Evolutionary conservation across 1,284 basidiomycete genomes (phyloP).

Genomic region (Puccinia triticina): DNA sequence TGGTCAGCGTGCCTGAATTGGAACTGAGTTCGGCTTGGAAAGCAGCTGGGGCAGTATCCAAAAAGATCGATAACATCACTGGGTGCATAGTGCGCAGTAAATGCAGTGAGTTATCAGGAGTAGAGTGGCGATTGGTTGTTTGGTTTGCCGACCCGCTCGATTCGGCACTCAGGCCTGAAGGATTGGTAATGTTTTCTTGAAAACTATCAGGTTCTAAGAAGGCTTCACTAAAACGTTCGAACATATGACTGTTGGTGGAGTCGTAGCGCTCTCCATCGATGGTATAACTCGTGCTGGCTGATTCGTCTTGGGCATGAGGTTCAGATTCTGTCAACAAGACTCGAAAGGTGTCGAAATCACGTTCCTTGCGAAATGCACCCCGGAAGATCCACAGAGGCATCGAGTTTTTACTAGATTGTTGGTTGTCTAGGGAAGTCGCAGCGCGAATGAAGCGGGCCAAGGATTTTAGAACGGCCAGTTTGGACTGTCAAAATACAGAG

Average conservation of each 20-base stretch:
- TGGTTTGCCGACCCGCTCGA: slow-evolving; percentile 1
- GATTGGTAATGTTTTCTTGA: slow-evolving; percentile 32
- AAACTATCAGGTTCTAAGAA: slow-evolving; percentile 21
- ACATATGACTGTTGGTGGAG: slow-evolving; percentile 30
- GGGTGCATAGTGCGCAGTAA: slow-evolving; percentile 69
- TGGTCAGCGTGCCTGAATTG: slow-evolving; percentile 40
- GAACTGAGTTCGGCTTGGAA: slow-evolving; percentile 66
- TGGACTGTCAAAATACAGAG: slow-evolving; percentile 27
- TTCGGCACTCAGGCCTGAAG: slow-evolving; percentile 52
- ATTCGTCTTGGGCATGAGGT: not conserved
- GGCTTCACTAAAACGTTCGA: slow-evolving; percentile 42
- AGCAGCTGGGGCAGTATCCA: slow-evolving; percentile 79
- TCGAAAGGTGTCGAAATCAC: slow-evolving; percentile 46
- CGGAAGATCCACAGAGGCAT: slow-evolving; percentile 49
- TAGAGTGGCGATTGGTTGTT: not conserved
- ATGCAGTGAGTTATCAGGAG: slow-evolving; percentile 38
- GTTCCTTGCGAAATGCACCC: slow-evolving; percentile 29
- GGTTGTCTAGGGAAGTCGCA: slow-evolving; percentile 23
- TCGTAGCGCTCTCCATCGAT: not conserved
- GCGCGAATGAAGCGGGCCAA: slow-evolving; percentile 37
- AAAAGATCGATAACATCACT: slow-evolving; percentile 75
- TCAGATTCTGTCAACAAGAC: slow-evolving; percentile 7
- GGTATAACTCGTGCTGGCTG: not conserved
- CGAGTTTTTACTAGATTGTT: not conserved
- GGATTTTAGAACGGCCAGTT: slow-evolving; percentile 45